Evolutionary conservation across 129 eudicot species (phyloP), one percentile per base, ranked within the genome.

Genomic region (Centrapalus pauciflorus): DNA sequence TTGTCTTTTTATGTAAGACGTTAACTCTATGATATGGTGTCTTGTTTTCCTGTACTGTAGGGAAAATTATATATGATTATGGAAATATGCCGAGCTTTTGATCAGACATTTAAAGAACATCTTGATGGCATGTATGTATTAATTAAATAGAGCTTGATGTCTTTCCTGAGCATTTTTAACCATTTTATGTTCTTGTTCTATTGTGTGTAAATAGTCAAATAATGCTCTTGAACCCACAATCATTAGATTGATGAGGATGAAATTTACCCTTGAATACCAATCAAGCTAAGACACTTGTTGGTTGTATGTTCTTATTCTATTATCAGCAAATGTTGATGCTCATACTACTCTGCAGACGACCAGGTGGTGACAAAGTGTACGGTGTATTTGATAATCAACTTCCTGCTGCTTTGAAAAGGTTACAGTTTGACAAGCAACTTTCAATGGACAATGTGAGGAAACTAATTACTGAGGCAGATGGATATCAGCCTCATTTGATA

Each of bases 401-500:
- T 60, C 98, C 96, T 23, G 85, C 96, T 81, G 98, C 98, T 12
- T 62, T 92, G 70, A 92, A 88, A 77, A 87, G 98, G 69, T 65
- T 92, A 81, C 95, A 85, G 45, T 85, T 92, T 71, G 98, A 92
- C 85, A 92, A 81, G 85, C 96, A 83, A 55, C 95, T 92, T 60
- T 80, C 98, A 0, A 79, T 88, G 96, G 96, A 92, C 4, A 88
- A 92, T 80, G 95, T 88, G n/a, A 55, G 98, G 77, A 92, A 88
- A 55, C 55, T 88, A 66, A 88, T 92, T 7, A 92, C 98, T 55
- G 96, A 92, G 78, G 98, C 98, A 20, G 98, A 92, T 80, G 98
- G 98, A 29, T 92, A 88, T 74, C 98, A 92, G 60, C 98, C 98
- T 69, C 98, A 92, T 80, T 76, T 92, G 28, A 88, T 92, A 68